phyloP scores from a whole-genome alignment of 2,329 filamentous ascomycete species.

The Seiridium unicorne region DNA sequence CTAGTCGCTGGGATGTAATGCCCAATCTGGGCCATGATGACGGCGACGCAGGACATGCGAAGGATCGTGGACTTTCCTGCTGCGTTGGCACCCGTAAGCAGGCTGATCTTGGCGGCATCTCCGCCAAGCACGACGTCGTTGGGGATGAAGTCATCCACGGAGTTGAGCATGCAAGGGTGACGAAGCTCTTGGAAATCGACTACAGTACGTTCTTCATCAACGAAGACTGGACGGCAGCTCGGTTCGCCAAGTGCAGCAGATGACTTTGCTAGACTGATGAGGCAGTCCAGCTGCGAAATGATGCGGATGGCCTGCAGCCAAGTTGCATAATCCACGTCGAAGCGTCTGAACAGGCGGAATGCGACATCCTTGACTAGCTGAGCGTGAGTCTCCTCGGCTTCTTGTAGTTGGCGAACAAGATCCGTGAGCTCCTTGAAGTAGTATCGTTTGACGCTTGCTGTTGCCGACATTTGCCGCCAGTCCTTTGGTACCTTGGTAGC shows the following conservation, averaged over 20 bases:
- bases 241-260: constrained; percentile 82
- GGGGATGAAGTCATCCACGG: constrained; percentile 91
- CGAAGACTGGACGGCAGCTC: constrained; percentile 84
- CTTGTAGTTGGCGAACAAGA: constrained; percentile 84
- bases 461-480: constrained; percentile 97
- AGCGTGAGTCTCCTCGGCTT: constrained; percentile 89
- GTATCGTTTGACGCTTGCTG: constrained; percentile 85
- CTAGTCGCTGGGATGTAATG: constrained; percentile 85
- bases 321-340: constrained; percentile 79
- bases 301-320: constrained; percentile 93
- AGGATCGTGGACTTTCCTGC: constrained; percentile 96
- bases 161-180: constrained; percentile 90
- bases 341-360: constrained; percentile 78
- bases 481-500: constrained; percentile 77
- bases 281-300: constrained; percentile 87
- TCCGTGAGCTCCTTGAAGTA: constrained; percentile 83
- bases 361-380: constrained; percentile 89
- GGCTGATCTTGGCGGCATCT: constrained; percentile 74
- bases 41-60: constrained; percentile 93
- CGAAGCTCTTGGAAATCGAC: constrained; percentile 91
- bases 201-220: constrained; percentile 79
- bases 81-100: constrained; percentile 94
- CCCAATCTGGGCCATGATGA: constrained; percentile 96
- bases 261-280: constrained; percentile 88
- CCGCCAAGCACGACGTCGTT: constrained; percentile 91